These are phyloP conservation scores for Alternaria atra DNA, from an alignment of 2,329 filamentous ascomycete genomes.

Conservation along the genomic window DNA sequence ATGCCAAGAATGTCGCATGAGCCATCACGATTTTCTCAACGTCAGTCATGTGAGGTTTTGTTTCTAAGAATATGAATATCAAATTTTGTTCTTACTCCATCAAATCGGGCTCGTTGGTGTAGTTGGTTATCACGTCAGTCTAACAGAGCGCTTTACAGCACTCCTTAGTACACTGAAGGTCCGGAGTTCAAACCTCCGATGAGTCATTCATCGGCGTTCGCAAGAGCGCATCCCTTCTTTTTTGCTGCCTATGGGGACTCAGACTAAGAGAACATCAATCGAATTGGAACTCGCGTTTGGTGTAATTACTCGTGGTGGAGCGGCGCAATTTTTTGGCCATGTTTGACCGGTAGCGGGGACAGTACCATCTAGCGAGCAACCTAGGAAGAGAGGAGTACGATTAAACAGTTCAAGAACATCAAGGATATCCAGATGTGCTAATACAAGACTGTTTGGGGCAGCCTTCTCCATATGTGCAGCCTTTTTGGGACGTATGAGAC, in stretches of 20 bases:
- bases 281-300: neutral
- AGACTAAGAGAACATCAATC: neutral
- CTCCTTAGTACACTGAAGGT: conserved; percentile 23
- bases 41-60: no score
- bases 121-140: conserved; percentile 60
- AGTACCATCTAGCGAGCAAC: no score
- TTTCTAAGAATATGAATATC: no score
- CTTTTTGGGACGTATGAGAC: neutral
- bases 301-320: neutral
- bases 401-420: neutral
- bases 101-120: conserved; percentile 49
- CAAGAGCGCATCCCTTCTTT: neutral
- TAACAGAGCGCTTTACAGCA: conserved; percentile 42
- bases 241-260: neutral
- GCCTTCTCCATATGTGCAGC: neutral
- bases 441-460: neutral
- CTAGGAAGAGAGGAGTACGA: neutral
- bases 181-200: conserved; percentile 23
- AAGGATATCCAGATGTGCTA: neutral
- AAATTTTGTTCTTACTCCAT: neutral
- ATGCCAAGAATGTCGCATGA: no score
- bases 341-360: neutral
- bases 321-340: neutral
- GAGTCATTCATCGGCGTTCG: conserved; percentile 9
- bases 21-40: neutral